Percentiles rank a stretch among this genome's conserved stretches.
Conservation (phyloP, 2,329 filamentous ascomycete genomes). For the Scleromitrula shiraiana region DNA sequence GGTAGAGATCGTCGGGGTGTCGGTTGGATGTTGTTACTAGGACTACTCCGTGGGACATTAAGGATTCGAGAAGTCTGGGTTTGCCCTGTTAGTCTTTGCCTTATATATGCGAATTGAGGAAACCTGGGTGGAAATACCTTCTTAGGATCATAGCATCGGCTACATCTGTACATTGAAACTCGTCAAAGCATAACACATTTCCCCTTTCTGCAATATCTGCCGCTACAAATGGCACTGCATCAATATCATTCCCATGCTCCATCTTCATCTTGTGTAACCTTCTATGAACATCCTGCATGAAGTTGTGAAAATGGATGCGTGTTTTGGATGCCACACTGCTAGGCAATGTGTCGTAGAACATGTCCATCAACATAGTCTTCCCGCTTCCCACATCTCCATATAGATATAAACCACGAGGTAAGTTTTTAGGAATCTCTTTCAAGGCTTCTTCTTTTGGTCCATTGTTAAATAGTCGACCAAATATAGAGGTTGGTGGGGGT, state of each 20-base stretch:
- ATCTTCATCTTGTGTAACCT: constrained; percentile 86
- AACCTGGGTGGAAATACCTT: constrained; percentile 43
- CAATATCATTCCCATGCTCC: constrained; percentile 78
- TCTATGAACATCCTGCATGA: constrained; percentile 97
- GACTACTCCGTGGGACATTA: constrained; percentile 97
- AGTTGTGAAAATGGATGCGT: constrained; percentile 97
- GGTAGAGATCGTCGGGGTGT: constrained; percentile 94
- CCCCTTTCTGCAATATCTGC: constrained; percentile 84
- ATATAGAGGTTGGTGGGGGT: constrained; percentile 43
- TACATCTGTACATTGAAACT: constrained; percentile 98
- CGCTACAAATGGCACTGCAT: constrained; percentile 84
- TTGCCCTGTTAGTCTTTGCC: no score
- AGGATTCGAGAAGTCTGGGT: constrained; percentile 74
- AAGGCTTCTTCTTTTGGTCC: constrained; percentile 29
- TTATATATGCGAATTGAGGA: neutral
- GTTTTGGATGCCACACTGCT: constrained; percentile 72
- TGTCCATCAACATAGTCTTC: constrained; percentile 99
- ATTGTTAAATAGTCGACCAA: constrained; percentile 55
- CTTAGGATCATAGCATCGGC: constrained; percentile 97
- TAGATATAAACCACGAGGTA: constrained; percentile 87
- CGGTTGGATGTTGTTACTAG: constrained; percentile 93
- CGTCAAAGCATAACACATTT: constrained; percentile 91
- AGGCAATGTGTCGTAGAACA: constrained; percentile 92
- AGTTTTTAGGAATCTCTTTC: constrained; percentile 54
- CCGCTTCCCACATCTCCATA: constrained; percentile 95